Conservation (phyloP, 208 protist genomes). For the Leishmania tropica region DNA sequence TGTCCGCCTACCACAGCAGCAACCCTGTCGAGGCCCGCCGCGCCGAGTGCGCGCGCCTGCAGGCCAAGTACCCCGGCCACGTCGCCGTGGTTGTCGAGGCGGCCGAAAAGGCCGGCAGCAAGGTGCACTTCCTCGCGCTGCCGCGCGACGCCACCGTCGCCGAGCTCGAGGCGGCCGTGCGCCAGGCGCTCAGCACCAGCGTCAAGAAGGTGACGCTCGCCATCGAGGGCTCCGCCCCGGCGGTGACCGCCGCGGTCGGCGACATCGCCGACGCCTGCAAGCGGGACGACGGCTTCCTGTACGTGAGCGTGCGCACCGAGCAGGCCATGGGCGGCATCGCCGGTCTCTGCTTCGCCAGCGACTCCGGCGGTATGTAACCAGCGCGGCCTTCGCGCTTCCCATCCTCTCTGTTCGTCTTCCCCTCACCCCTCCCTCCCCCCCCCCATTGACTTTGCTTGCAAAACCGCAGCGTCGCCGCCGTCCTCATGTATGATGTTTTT, state of each 20-base stretch:
- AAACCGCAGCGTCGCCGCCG: not conserved
- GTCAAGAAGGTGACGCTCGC: slow-evolving; percentile 20
- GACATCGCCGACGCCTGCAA: slow-evolving; percentile 14
- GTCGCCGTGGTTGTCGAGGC: slow-evolving; percentile 20
- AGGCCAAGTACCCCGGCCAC: slow-evolving; percentile 23
- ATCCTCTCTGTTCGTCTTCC: not conserved
- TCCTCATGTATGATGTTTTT: not conserved
- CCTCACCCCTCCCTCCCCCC: not conserved
- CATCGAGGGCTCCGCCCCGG: slow-evolving; percentile 30
- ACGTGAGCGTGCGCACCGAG: slow-evolving; percentile 13
- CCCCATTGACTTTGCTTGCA: not conserved
- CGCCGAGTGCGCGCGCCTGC: slow-evolving; percentile 24
- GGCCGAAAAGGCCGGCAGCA: slow-evolving; percentile 5
- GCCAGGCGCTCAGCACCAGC: slow-evolving; percentile 1
- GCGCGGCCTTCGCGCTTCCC: not conserved
- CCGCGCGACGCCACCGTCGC: slow-evolving; percentile 21
- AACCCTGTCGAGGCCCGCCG: slow-evolving; percentile 4
- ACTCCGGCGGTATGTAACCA: not conserved
- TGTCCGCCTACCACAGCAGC: no score
- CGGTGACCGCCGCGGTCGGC: slow-evolving; percentile 10
- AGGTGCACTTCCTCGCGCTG: slow-evolving; percentile 11
- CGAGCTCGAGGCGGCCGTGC: slow-evolving; percentile 18
- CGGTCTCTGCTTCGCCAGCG: no score
- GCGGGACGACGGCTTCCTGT: slow-evolving; percentile 21
- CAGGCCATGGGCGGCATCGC: not conserved